These are phyloP conservation scores for Entrophospora sp. DNA, from an alignment of 192 early-diverging fungal species.

Conservation along the genomic window DNA sequence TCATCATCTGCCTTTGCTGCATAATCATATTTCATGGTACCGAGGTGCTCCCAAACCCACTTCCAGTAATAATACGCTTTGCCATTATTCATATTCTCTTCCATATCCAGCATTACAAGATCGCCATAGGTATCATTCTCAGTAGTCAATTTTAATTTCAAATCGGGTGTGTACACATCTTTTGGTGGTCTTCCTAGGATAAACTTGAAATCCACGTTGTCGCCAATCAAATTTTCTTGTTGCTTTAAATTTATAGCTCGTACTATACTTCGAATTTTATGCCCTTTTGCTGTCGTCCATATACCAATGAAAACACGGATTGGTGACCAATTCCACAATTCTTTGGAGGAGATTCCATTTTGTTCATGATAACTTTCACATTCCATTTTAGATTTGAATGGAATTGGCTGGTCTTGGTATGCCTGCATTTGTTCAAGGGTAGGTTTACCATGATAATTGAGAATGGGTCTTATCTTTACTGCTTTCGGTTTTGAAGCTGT, in stretches of 20 bases:
- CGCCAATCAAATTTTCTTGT: neutral
- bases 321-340: constrained; percentile 11
- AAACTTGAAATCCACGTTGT: constrained; percentile 28
- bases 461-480: no score
- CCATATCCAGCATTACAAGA: constrained; percentile 24
- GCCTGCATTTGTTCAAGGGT: no score
- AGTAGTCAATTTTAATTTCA: neutral
- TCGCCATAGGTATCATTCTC: constrained; percentile 26
- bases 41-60: constrained; percentile 11
- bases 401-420: neutral
- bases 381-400: neutral
- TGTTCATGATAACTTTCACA: constrained; percentile 9
- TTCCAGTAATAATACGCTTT: constrained; percentile 29
- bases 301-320: constrained; percentile 26
- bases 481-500: no score
- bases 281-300: constrained; percentile 21
- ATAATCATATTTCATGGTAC: constrained; percentile 23
- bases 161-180: neutral
- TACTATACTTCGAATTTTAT: constrained; percentile 22
- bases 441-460: no score
- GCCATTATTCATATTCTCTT: constrained; percentile 33
- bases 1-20: constrained; percentile 30
- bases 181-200: constrained; percentile 17
- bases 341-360: neutral
- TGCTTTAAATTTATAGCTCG: constrained; percentile 22